Base-by-base conservation (phyloP, 257 asterid species). In the Anisodus tanguticus region DNA sequence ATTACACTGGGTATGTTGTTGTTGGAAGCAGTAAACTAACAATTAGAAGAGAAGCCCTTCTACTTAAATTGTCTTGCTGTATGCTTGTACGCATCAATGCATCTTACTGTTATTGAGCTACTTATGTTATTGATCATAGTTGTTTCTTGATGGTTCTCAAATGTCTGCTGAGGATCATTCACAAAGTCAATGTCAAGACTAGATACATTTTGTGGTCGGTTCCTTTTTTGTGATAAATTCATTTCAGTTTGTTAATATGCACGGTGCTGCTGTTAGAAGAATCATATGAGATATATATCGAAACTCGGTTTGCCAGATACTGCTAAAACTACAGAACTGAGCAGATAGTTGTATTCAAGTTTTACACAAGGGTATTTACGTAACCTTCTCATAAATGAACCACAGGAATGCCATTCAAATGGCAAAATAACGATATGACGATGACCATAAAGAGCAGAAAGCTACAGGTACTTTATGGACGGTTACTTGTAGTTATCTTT, bases 371-470 rank as follows among this genome's bases (percentile, higher is more conserved):
- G 66, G 31, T 77, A 77, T 77, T 77, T 63, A 53, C 2, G 1
- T 53, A 26, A 49, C 82, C 19, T 53, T 77, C 49, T 77, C 16
- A 9, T 77, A 53, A 53, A 77, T 53, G 82, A 77, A 77, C 43
- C 31, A 8, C 82, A 77, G 82, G 82, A 77, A 77, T 77, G 82
- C 3, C 31, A 47, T 13, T 53, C 66, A 54, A 53, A 53, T 77
- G 82, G 82, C 13, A 53, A 31, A 53, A 2, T 2, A 53, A 3
- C 1, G 31, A 53, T 53, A 53, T 16, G 12, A 15, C 4, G 4
- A 77, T 77, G 82, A 13, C 49, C 49, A 77, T 77, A 26, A 77
- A 15, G 60, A 77, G 19, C 64, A 77, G 82, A 54, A 77, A 77
- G 16, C 64, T 77, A 64, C 64, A 77, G 82, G 82, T 53, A 63